Percentiles rank a stretch among this genome's conserved stretches.
phyloP scores from a whole-genome alignment of 495 filamentous ascomycete species.

The Aspergillus sclerotiicarbonarius region DNA sequence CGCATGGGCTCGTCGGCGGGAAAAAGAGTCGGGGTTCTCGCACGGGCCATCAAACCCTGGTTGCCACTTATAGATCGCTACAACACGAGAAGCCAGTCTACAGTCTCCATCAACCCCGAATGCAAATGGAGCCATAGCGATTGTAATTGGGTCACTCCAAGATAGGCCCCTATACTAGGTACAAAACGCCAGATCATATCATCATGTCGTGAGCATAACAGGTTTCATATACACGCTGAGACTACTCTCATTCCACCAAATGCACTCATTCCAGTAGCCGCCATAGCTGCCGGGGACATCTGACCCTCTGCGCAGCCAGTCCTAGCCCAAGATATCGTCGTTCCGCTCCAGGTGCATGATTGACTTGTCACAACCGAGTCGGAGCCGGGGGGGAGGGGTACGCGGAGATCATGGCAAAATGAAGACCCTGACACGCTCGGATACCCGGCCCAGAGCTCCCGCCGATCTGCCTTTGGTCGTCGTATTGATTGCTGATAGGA shows the following conservation, averaged over 20 bases:
- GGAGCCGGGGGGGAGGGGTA: constrained; percentile 3
- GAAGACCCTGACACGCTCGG: background rate
- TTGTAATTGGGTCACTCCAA: constrained; percentile 15
- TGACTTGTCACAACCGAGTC: constrained; percentile 9
- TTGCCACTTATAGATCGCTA: background rate
- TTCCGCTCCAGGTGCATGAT: background rate
- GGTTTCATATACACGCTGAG: constrained; percentile 23
- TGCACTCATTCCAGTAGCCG: constrained; percentile 7
- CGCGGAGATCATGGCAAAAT: background rate
- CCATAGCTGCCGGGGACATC: constrained; percentile 6
- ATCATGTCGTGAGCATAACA: constrained; percentile 39
- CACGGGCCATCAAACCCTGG: background rate
- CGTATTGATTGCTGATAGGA: background rate
- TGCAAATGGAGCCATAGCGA: constrained; percentile 6
- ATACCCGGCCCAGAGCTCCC: background rate
- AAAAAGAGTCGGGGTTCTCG: constrained; percentile 1
- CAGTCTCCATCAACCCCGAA: too few relatives aligned
- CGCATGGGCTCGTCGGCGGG: background rate
- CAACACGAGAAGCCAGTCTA: too few relatives aligned
- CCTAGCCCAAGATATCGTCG: constrained; percentile 1
- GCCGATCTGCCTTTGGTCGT: background rate
- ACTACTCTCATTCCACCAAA: constrained; percentile 11
- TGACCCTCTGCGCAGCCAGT: constrained; percentile 4
- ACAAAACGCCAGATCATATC: constrained; percentile 21
- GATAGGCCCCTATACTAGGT: constrained; percentile 5